Evolutionary conservation across 495 filamentous ascomycete species (phyloP).

Genomic region (Hapsidospora chrysogenum): DNA sequence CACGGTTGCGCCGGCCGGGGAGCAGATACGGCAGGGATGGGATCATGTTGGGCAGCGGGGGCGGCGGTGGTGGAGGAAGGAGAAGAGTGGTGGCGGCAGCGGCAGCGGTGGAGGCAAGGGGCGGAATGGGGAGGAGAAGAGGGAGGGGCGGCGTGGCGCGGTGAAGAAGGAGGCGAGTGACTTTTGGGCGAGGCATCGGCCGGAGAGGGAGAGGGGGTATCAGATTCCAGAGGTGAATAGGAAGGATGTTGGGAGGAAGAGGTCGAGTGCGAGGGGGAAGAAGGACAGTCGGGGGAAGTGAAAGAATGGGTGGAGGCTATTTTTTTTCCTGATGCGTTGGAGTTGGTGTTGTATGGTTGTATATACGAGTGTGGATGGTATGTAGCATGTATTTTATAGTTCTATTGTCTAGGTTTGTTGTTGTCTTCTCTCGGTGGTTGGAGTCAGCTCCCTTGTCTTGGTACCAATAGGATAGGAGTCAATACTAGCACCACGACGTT

Average conservation of each 20-base stretch:
- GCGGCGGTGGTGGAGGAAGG: constrained; percentile 8
- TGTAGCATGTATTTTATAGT: no score
- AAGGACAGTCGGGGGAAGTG: background rate
- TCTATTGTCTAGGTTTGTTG: no score
- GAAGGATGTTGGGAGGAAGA: constrained; percentile 5
- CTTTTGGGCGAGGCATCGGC: constrained; percentile 25
- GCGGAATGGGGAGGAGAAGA: constrained; percentile 1
- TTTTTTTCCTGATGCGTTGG: no score
- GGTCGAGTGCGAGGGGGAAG: background rate
- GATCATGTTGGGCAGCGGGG: constrained; percentile 6
- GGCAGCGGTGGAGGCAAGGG: constrained; percentile 4
- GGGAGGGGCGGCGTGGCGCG: background rate
- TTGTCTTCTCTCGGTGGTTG: no score
- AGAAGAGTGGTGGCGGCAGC: constrained; percentile 5
- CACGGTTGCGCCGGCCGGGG: constrained; percentile 12
- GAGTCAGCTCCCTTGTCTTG: no score
- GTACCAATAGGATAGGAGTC: no score
- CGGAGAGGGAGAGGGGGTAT: constrained; percentile 14
- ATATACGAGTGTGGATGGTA: no score
- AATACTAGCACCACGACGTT: no score
- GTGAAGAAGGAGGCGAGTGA: constrained; percentile 18
- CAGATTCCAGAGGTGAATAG: constrained; percentile 26
- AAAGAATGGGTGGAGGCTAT: no score
- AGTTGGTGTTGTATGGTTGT: no score
- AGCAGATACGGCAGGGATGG: constrained; percentile 7